Conservation (phyloP, 31 red algal species). For the Odonthalia washingtoniensis region DNA sequence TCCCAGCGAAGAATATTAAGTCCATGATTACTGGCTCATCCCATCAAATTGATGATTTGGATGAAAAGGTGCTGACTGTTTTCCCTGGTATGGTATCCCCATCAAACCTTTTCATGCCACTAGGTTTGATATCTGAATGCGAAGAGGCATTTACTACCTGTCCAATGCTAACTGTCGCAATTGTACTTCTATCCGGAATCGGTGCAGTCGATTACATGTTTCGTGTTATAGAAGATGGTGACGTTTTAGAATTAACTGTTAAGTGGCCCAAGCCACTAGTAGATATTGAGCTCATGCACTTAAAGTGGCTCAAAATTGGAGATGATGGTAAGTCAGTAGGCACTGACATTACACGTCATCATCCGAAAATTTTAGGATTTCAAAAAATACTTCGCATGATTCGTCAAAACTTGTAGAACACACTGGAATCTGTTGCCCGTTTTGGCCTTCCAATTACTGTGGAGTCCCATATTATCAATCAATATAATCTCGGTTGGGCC, state of each 20-base stretch:
- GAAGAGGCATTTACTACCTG: neutral
- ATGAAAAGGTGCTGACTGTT: no score
- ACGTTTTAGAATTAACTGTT: conserved; percentile 3
- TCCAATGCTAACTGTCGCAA: conserved; percentile 3
- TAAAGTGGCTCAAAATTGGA: neutral
- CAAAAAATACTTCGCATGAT: neutral
- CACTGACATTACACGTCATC: neutral
- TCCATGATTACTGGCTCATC: no score
- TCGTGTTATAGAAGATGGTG: neutral
- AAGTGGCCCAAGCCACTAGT: neutral
- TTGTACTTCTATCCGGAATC: neutral
- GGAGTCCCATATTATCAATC: neutral
- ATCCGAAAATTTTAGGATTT: conserved; percentile 1
- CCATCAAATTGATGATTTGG: no score
- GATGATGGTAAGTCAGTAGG: neutral
- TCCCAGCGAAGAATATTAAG: no score
- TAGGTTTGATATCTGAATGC: neutral
- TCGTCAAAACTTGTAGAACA: neutral
- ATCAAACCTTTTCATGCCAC: neutral
- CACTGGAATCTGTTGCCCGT: neutral
- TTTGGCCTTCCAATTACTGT: conserved; percentile 6
- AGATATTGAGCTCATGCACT: neutral
- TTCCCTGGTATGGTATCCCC: no score
- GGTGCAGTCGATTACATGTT: neutral
- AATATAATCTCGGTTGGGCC: neutral